Evolutionary conservation across 139 green algal genomes (phyloP).

Genomic region (Mesostigma viride): DNA sequence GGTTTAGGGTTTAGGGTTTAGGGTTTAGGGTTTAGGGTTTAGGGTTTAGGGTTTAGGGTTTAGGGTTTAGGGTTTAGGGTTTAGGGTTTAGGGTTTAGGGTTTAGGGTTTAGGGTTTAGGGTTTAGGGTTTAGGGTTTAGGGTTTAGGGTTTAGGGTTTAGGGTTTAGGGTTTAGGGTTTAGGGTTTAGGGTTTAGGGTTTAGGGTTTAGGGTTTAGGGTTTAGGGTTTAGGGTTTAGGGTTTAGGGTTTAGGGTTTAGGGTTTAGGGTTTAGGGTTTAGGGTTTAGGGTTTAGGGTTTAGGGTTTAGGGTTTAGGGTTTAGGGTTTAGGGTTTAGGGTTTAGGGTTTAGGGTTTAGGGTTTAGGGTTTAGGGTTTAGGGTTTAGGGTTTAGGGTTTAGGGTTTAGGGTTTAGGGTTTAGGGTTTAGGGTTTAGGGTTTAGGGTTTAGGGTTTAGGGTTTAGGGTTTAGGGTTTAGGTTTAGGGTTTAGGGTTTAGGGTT

Average conservation of each 20-base stretch:
- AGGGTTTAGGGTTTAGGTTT: slow-evolving; percentile 3
- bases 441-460: background rate
- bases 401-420: background rate
- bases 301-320: slow-evolving; percentile 9
- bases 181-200: too few relatives aligned
- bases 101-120: too few relatives aligned
- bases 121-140: too few relatives aligned
- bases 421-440: background rate
- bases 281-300: slow-evolving; percentile 10
- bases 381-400: slow-evolving; percentile 10
- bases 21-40: too few relatives aligned
- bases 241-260: slow-evolving; percentile 10
- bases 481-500: slow-evolving; percentile 9
- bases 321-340: slow-evolving; percentile 9
- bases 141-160: too few relatives aligned
- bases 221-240: too few relatives aligned
- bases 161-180: too few relatives aligned
- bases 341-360: slow-evolving; percentile 9
- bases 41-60: too few relatives aligned
- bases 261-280: slow-evolving; percentile 10
- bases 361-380: slow-evolving; percentile 9
- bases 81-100: too few relatives aligned
- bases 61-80: too few relatives aligned
- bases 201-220: too few relatives aligned
- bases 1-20: too few relatives aligned